A percentile compares a stretch with the other conserved stretches of the same genome.
Conservation (phyloP, 805 yeast genomes). For the Yarrowia keelungensis region DNA sequence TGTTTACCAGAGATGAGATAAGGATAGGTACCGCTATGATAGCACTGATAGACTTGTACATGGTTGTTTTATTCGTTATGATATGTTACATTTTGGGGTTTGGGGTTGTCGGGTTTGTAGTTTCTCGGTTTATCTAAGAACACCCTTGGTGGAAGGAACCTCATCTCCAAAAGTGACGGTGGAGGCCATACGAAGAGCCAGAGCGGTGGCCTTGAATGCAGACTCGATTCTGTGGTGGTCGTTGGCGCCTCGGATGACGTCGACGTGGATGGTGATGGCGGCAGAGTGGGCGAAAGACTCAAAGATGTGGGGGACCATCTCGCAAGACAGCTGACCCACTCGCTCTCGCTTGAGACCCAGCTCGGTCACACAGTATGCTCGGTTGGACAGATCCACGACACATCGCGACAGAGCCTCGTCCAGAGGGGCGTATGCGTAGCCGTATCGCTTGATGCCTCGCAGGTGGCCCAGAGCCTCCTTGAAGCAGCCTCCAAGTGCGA, state of each 20-base stretch:
- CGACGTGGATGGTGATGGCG: conserved; percentile 89
- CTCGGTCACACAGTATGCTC: conserved; percentile 91
- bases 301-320: conserved; percentile 97
- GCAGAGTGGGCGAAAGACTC: conserved; percentile 95
- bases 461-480: conserved; percentile 88
- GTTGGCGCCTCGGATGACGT: conserved; percentile 89
- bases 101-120: too few species aligned
- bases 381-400: conserved; percentile 91
- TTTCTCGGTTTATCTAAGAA: conserved; percentile 52
- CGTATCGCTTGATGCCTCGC: conserved; percentile 90
- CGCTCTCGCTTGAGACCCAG: conserved; percentile 90
- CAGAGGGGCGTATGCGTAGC: conserved; percentile 90
- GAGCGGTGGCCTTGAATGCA: conserved; percentile 95
- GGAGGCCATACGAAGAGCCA: conserved; percentile 87
- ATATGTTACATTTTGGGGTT: conserved; percentile 15
- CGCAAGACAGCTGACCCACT: conserved; percentile 89
- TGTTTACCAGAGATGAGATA: background rate
- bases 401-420: conserved; percentile 96
- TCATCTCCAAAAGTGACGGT: conserved; percentile 85
- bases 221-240: conserved; percentile 97
- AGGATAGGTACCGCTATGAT: too few species aligned
- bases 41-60: background rate
- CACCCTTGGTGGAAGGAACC: conserved; percentile 97
- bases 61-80: background rate
- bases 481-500: conserved; percentile 89